Base-by-base conservation (phyloP, 129 eudicot species). In the Flaveria linearis region DNA sequence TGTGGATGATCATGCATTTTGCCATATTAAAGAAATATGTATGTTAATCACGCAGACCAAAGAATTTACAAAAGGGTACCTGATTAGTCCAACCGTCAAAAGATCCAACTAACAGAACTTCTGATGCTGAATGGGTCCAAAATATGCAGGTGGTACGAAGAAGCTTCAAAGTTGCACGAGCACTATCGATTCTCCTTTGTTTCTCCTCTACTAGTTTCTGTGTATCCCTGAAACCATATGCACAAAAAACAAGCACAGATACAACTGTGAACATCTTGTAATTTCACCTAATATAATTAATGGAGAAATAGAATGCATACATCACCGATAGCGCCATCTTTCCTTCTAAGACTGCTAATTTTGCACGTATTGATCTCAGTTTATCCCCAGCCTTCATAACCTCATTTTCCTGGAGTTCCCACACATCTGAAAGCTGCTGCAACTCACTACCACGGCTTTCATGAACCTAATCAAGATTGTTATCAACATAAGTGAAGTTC, bases 71-170 rank as follows among this genome's bases (percentile, higher is more conserved):
- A 68, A 43, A 23, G 30, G 30, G 55, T 51, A 92, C 98, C 98
- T 90, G 94, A 77, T 90, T 84, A 69, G 83, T 85, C 98, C 98
- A 92, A 47, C 98, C 98, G 64, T 92, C 90, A 78, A 84, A 92
- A 16, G 98, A 92, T 43, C 98, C 96, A 25, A 85, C 83, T 69
- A 92, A 78, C 20, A 88, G 63, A 82, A 92, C 98, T 82, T 92
- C 86, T 3, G 92, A 80, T 71, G 94, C 98, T 43, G 94, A 79
- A 80, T 80, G 91, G 72, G 93, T 87, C 98, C 98, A 92, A 68
- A 84, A 83, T 53, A 92, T 64, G 36, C 71, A 69, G 56, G 88
- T 65, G 30, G 85, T 81, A 9, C 90, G 87, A 81, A 92, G 96
- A 75, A 86, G 90, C 69, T 84, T 90, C 36, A 88, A 79, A 64